Base-by-base conservation (phyloP, 1,284 basidiomycete species). In the Hemileia vastatrix region DNA sequence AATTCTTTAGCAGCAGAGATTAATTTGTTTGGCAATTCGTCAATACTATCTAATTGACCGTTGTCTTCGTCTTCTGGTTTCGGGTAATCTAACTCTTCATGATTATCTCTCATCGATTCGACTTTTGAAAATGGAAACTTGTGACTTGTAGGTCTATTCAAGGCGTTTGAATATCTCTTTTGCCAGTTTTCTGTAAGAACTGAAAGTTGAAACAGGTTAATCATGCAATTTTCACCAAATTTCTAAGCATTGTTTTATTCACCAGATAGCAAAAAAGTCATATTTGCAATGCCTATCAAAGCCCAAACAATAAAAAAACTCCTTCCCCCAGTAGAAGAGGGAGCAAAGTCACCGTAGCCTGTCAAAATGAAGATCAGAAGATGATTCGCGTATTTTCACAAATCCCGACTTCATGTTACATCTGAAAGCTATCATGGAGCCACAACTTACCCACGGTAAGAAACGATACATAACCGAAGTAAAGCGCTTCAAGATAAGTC, bases 231-330 rank as follows among this genome's bases (percentile, higher is more conserved):
- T 47, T 13, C 21, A 2, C 49, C 23, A 6, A 27, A 24, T 27
- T 50, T 2, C 24, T 5, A 1, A 50, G 40, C 48, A 2, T 13
- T 5, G 6, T 24, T 15, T 9, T 36, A 44, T 24, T 27, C 4
- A 62, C 60, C 60, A 24, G 60, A 32, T 27, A 62, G 32, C n/a
- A 62, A 49, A 48, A 62, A 47, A 44, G 60, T 62, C 60, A 62
- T 62, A 24, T 49, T 62, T 2, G 50, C 60, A 31, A 62, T 62
- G 3, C 60, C 60, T 32, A 62, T 27, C 23, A 62, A 23, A 24
- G 60, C 47, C 60, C 60, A 62, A 32, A 53, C 60, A 44, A 62
- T 54, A 32, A 55, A 62, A 32, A 62, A 54, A 33, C 44, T 31
- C 31, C 60, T 43, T 24, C 60, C 60, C 2, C 52, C 60, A 43